These are phyloP conservation scores for Xerocomus potaroensis DNA, from an alignment of 768 basidiomycete species.

Conservation along the genomic window DNA sequence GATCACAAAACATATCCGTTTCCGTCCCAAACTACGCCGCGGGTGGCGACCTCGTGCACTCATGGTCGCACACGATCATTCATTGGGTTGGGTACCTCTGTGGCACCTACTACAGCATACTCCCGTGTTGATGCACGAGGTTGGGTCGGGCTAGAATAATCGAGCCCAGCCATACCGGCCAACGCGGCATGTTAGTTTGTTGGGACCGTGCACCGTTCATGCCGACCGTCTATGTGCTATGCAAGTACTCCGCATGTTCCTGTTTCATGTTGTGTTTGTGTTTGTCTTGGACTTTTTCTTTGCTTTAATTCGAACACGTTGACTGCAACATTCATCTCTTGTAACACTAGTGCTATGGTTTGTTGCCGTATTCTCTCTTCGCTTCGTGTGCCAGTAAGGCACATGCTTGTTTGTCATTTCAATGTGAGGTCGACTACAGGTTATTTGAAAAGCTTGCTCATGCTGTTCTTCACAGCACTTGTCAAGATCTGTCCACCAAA, in stretches of 20 bases:
- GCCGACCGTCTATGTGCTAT: conserved; percentile 17
- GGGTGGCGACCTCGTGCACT: conserved; percentile 62
- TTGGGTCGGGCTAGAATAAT: conserved; percentile 56
- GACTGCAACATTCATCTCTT: conserved; percentile 27
- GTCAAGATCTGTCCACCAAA: conserved; percentile 82
- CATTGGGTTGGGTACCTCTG: conserved; percentile 62
- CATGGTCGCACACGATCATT: conserved; percentile 70
- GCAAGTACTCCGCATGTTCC: conserved; percentile 20
- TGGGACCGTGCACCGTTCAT: conserved; percentile 6
- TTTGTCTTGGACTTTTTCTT: conserved; percentile 22
- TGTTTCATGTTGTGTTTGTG: conserved; percentile 22
- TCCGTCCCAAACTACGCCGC: conserved; percentile 59
- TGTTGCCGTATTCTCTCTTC: conserved; percentile 6
- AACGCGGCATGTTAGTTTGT: conserved; percentile 9
- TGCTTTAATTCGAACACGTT: conserved; percentile 16
- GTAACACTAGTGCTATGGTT: conserved; percentile 28
- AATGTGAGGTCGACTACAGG: background rate
- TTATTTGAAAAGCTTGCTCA: conserved; percentile 71
- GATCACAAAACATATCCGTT: conserved; percentile 44
- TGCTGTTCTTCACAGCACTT: conserved; percentile 76
- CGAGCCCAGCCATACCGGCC: conserved; percentile 6
- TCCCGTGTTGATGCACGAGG: conserved; percentile 82
- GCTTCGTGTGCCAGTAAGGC: conserved; percentile 6
- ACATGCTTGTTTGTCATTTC: conserved; percentile 10
- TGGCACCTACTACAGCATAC: conserved; percentile 76